These are phyloP conservation scores for Trichoderma simmonsii DNA, from an alignment of 2,329 filamentous ascomycete species.

Conservation along the genomic window DNA sequence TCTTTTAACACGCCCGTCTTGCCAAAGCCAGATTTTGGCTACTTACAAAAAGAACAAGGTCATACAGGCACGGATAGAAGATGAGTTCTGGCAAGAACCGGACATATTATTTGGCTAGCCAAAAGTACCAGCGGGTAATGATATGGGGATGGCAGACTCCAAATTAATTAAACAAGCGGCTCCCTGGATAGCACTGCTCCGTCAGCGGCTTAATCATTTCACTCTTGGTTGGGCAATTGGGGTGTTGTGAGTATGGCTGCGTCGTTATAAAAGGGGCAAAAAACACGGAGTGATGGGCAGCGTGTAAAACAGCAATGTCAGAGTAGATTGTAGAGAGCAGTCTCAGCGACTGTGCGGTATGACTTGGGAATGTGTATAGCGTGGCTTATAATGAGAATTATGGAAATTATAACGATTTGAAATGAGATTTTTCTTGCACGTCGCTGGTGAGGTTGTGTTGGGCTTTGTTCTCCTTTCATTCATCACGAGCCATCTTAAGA, in stretches of 20 bases:
- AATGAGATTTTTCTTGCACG: not conserved
- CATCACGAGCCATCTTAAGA: not conserved
- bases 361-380: not conserved
- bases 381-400: not conserved
- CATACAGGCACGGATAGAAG: not conserved
- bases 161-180: not conserved
- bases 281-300: not conserved
- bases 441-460: not conserved
- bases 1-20: not conserved
- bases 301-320: not conserved
- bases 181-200: not conserved
- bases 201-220: not conserved
- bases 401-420: not conserved
- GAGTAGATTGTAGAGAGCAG: conserved; percentile 10
- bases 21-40: not conserved
- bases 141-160: not conserved
- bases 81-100: not conserved
- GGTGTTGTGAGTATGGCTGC: not conserved
- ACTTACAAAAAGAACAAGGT: not conserved
- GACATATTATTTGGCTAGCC: not conserved
- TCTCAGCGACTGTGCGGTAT: not conserved
- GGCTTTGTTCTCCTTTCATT: not conserved
- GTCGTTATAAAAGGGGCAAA: not conserved
- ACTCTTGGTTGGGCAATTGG: not conserved
- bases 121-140: not conserved